These are phyloP conservation scores for Barbarea vulgaris DNA, from an alignment of 345 rosid genomes.

Conservation along the genomic window DNA sequence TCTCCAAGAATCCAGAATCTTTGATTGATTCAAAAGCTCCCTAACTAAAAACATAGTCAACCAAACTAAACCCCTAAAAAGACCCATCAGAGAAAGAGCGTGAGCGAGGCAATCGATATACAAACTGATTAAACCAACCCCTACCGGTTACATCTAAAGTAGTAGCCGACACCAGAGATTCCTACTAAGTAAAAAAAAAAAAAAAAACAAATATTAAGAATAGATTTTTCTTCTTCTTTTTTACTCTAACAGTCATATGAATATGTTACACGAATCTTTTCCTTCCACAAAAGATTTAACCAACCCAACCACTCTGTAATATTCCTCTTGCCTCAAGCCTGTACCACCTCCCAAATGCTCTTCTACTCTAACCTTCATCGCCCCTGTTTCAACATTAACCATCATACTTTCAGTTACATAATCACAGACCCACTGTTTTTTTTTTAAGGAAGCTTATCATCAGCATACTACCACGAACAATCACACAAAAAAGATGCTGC, in stretches of 20 bases:
- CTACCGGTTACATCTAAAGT: conserved; percentile 40
- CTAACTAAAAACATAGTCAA: conserved; percentile 19
- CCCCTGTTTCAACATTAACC: conserved; percentile 37
- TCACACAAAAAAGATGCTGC: conserved; percentile 5
- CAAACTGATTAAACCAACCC: conserved; percentile 31
- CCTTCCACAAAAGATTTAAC: conserved; percentile 11
- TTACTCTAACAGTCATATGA: conserved; percentile 34
- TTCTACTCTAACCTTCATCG: conserved; percentile 33
- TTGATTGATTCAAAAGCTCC: conserved; percentile 30
- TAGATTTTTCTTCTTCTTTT: conserved; percentile 6
- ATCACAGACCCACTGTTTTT: not conserved
- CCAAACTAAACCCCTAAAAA: conserved; percentile 22
- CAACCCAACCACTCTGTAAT: conserved; percentile 14
- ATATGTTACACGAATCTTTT: conserved; percentile 31
- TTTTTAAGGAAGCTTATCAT: not conserved
- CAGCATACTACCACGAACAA: not conserved
- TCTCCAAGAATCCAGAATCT: conserved; percentile 35
- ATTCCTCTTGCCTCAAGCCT: conserved; percentile 34
- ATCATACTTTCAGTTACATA: not conserved
- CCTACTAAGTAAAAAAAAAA: conserved; percentile 21
- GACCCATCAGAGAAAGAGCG: not conserved
- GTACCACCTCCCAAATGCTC: conserved; percentile 33
- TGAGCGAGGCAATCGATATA: conserved; percentile 28
- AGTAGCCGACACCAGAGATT: conserved; percentile 4
- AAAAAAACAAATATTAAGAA: conserved; percentile 22